Evolutionary conservation across 495 filamentous ascomycete species (phyloP), one percentile per base, ranked within the genome.

Genomic region (Mytilinidion resinicola): DNA sequence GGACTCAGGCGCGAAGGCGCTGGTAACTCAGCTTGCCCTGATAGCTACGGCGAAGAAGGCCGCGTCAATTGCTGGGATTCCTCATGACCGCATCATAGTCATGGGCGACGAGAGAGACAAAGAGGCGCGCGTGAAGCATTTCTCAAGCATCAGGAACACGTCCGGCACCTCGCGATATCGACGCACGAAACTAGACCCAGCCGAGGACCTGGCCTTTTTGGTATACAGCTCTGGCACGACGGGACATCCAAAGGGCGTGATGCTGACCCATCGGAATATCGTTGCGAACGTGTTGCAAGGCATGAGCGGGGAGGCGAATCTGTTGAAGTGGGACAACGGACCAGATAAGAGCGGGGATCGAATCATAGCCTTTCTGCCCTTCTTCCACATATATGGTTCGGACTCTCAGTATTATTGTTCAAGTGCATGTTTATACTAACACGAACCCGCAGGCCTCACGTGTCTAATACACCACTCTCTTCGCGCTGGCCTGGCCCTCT

Each of bases 221-320:
- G 77, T 93, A 59, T 97, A 96, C 72, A 87, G 82, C 35, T 89
- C 85, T 36, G 92, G 92, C n/a, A 96, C 92, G 0, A 96, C 91
- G 0, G 92, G 92, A 12, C 72, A 88, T 53, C 91, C 93, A 1
- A 96, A 97, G 72, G 92, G 92, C 15, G 92, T 96, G n/a, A 88
- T 88, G 82, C 74, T 96, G 9, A 86, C 80, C 41, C 92, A 97
- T 68, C 64, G 70, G 52, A 96, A 96, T 70, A 83, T 96, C 48
- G 77, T 92, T 3, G 72, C 89, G 60, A 93, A 96, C 69, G 68
- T 78, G 8, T 57, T 84, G 37, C 78, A 81, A 72, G 67, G 82
- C 9, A 76, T 72, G 9, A 73, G 74, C 25, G 80, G 75, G 1
- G 89, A 96, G 38, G 79, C 73, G 1, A 73, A 73, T 0, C 76